Conservation (phyloP, 805 yeast species). For the Yarrowia sp. region DNA sequence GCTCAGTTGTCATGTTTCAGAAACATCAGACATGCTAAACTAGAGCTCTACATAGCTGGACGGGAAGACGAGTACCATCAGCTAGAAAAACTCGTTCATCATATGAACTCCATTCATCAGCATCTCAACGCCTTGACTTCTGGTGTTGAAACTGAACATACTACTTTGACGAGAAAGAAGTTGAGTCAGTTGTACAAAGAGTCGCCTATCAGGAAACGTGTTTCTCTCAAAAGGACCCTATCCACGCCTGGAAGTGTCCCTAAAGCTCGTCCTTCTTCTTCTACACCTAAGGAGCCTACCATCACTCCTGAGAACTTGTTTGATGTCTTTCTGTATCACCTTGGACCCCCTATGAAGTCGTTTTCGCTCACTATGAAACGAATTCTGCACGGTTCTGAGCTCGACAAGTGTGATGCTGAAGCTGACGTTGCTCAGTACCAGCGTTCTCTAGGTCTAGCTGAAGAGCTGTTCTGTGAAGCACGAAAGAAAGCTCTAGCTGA, state of each 20-base stretch:
- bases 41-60: conserved; percentile 57
- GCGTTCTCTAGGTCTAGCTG: conserved; percentile 48
- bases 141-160: conserved; percentile 9
- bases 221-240: background rate
- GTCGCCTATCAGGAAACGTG: background rate
- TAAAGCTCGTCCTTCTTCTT: background rate
- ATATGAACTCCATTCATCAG: conserved; percentile 22
- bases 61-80: conserved; percentile 52
- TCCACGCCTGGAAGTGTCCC: background rate
- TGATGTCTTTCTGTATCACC: conserved; percentile 60
- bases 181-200: conserved; percentile 6
- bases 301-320: conserved; percentile 47
- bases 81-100: conserved; percentile 47
- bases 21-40: conserved; percentile 57
- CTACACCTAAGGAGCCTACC: conserved; percentile 2
- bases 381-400: conserved; percentile 48
- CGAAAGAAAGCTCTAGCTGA: conserved; percentile 57
- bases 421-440: conserved; percentile 43
- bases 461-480: conserved; percentile 54
- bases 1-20: conserved; percentile 39
- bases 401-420: conserved; percentile 18
- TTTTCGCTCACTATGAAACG: conserved; percentile 62
- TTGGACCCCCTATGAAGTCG: conserved; percentile 72
- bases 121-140: conserved; percentile 19
- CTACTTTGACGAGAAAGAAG: conserved; percentile 8